Percentiles rank a stretch among this genome's conserved stretches.
Conservation (phyloP, 2,329 filamentous ascomycete species). For the Dactylellina leptospora region DNA sequence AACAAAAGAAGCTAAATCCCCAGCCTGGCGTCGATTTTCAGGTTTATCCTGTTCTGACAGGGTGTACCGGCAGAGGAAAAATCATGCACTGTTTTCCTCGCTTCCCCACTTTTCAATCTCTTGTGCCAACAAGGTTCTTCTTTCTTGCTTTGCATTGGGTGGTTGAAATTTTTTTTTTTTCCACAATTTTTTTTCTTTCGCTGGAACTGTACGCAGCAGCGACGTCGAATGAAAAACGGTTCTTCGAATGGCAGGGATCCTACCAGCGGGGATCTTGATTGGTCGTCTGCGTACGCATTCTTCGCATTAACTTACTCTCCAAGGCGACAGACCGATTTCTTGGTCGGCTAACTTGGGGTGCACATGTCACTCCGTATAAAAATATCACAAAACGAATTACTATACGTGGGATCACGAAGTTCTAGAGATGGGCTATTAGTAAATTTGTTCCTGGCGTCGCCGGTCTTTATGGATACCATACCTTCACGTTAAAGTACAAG, state of each 20-base stretch:
- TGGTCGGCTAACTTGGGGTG: constrained; percentile 15
- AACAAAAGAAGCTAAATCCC: background rate
- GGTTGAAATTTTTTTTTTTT: constrained; percentile 1
- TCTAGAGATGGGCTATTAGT: too few relatives aligned
- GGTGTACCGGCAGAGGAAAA: constrained; percentile 30
- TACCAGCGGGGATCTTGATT: background rate
- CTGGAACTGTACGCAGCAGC: constrained; percentile 31
- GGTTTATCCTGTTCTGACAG: constrained; percentile 39
- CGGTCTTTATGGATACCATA: too few relatives aligned
- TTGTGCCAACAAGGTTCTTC: constrained; percentile 24
- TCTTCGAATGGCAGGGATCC: background rate
- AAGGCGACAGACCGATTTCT: constrained; percentile 8
- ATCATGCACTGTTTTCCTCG: constrained; percentile 52
- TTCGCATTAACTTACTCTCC: constrained; percentile 43
- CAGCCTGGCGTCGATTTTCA: constrained; percentile 19
- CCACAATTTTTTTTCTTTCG: constrained; percentile 14
- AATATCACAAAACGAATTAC: too few relatives aligned
- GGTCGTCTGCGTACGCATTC: constrained; percentile 2
- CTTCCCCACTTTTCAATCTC: constrained; percentile 48
- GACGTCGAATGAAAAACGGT: constrained; percentile 2
- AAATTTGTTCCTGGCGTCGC: too few relatives aligned
- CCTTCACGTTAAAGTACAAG: constrained; percentile 41
- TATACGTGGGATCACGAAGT: too few relatives aligned
- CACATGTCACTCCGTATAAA: too few relatives aligned
- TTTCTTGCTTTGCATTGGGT: background rate